Base-by-base conservation (phyloP, 257 asterid genomes). In the Nicotiana tomentosiformis region DNA sequence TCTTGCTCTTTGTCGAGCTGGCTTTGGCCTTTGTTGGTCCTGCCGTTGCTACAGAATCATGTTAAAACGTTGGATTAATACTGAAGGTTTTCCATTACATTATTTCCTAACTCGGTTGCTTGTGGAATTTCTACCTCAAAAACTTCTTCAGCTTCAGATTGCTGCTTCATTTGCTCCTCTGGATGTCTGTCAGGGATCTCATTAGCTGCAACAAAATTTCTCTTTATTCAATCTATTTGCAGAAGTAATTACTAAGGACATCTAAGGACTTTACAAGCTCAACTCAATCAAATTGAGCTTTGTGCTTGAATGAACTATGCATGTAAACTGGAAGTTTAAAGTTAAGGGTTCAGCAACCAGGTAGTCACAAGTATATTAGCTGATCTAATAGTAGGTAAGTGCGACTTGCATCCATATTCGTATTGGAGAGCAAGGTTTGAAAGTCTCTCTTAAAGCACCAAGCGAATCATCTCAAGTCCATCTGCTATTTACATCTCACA, bases 121-220 rank as follows among this genome's bases (percentile, higher is more conserved):
- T 81, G 17, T 57, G 55, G 67, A 29, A 20, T 66, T 17, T 81
- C 78, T 37, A 95, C 98, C 97, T 87, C 87, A 81, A 84, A 76
- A 77, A 86, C 82, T 85, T 86, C 89, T 87, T 84, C 86, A 83
- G 85, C 90, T 82, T 87, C 83, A 78, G 85, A 84, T 60, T 83
- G 90, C 88, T 83, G 92, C 84, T 86, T 87, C 84, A n/a, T 85
- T 83, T 69, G 87, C 65, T 88, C 94, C 78, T 84, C 88, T 10
- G 89, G 93, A 82, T 89, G 89, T 78, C 77, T 84, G 76, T 91
- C 93, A 43, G 58, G 88, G 79, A 91, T 87, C 79, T 87, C 95
- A 82, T 89, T 91, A 84, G 90, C 97, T 93, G 95, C 88, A 87
- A 85, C 53, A 84, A 87, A 70, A 81, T 81, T 58, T 64, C 61